Evolutionary conservation across 2,329 filamentous ascomycete genomes (phyloP).

Genomic region (Verticillium zaregamsianum): DNA sequence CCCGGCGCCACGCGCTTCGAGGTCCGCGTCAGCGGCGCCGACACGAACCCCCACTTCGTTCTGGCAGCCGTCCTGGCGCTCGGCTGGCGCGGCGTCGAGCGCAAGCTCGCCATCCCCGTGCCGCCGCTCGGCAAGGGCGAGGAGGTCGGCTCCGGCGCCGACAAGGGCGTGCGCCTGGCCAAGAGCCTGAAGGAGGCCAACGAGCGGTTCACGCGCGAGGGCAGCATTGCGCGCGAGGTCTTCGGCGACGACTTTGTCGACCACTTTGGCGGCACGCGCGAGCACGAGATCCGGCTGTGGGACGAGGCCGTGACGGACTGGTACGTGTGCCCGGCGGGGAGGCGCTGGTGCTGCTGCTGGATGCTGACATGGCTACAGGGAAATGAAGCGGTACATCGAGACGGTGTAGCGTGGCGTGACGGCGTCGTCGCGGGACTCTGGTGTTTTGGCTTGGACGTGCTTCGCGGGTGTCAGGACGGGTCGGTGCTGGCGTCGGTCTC

Average conservation of each 20-base stretch:
- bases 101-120: slow-evolving; percentile 78
- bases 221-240: slow-evolving; percentile 86
- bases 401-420: slow-evolving; percentile 48
- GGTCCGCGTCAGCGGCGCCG: slow-evolving; percentile 88
- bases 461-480: neutral
- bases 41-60: slow-evolving; percentile 84
- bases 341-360: neutral
- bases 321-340: slow-evolving; percentile 48
- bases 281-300: slow-evolving; percentile 87
- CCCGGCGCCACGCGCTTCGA: slow-evolving; percentile 87
- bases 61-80: slow-evolving; percentile 82
- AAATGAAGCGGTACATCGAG: slow-evolving; percentile 74
- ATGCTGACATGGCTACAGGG: slow-evolving; percentile 42
- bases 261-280: slow-evolving; percentile 85
- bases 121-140: slow-evolving; percentile 83
- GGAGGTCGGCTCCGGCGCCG: slow-evolving; percentile 67
- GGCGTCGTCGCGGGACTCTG: neutral
- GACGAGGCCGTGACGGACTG: slow-evolving; percentile 97
- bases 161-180: slow-evolving; percentile 73
- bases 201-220: slow-evolving; percentile 68
- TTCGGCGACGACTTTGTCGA: slow-evolving; percentile 96
- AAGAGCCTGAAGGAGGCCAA: slow-evolving; percentile 85
- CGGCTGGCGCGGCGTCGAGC: slow-evolving; percentile 88
- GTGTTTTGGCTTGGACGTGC: neutral
- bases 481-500: neutral